A percentile compares a stretch with the other conserved stretches of the same genome.
Conservation (phyloP, 164 flowering plant species). For the Vitis labrusca region DNA sequence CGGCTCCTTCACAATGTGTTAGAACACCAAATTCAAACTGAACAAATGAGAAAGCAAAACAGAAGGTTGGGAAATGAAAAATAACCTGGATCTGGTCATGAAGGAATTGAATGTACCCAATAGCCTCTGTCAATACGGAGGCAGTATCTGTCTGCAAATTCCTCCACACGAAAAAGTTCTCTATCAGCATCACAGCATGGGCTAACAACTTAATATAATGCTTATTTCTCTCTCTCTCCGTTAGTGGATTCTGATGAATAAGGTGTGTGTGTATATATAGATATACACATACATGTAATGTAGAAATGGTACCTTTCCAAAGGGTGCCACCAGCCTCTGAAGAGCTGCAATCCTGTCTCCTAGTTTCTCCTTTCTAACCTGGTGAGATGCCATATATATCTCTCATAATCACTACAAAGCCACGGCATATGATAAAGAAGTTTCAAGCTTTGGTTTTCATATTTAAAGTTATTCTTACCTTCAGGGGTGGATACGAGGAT, state of each 20-base stretch:
- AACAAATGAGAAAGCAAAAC: not conserved
- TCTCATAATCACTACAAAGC: not conserved
- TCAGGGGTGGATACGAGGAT: constrained; percentile 21
- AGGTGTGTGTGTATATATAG: not conserved
- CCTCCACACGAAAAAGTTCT: not conserved
- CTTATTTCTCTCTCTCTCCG: not conserved
- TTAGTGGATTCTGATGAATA: constrained; percentile 6
- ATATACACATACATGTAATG: not conserved
- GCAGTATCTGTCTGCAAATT: constrained; percentile 34
- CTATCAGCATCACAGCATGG: not conserved
- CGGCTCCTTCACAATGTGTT: no score
- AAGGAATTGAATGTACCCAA: constrained; percentile 37
- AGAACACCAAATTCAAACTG: no score
- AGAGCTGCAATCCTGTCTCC: constrained; percentile 40
- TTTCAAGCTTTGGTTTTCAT: not conserved
- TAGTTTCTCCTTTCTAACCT: constrained; percentile 35
- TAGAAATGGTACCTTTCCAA: constrained; percentile 30
- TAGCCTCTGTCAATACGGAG: constrained; percentile 36
- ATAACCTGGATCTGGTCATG: constrained; percentile 35
- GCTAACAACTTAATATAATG: no score
- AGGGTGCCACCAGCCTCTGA: constrained; percentile 35
- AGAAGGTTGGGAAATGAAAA: not conserved
- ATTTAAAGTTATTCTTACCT: constrained; percentile 5
- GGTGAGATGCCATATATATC: not conserved
- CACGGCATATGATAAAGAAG: not conserved